Base-by-base conservation (phyloP, 257 asterid species). In the Verbena officinalis region DNA sequence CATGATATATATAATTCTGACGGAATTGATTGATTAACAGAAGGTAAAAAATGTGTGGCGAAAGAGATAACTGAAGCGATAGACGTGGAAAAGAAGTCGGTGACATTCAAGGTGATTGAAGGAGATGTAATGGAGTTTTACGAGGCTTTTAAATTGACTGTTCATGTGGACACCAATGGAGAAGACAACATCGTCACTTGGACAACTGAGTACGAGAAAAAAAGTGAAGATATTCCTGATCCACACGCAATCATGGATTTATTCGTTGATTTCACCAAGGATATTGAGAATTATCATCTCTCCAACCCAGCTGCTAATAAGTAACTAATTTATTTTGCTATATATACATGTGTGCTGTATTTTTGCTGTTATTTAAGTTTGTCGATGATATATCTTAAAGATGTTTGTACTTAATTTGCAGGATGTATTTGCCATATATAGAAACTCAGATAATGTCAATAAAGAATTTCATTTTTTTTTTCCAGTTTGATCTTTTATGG, bases 71-170 rank as follows among this genome's bases (percentile, higher is more conserved):
- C 78, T 9, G 82, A 75, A 59, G 73, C 78, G 4, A 38, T 75
- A 6, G 80, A 75, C 7, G 82, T 70, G 23, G 75, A 63, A 34
- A 78, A 81, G 7, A 75, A 78, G 45, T 73, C 78, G n/a, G 31
- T 73, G 27, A 73, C 63, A 7, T 75, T 57, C 70, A 73, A 73
- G 59, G 44, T 75, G 46, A 39, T 73, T 12, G 87, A 68, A 72
- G 87, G 87, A 34, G 81, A 76, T 57, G 43, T 76, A 0, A 20
- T 77, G 80, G 76, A 82, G 62, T 19, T 77, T 4, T 82, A 82
- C 73, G 77, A 74, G 51, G 20, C 51, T 22, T 43, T 82, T 48
- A 48, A 58, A 8, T 0, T 24, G 5, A 69, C 13, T 19, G 73
- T 75, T 24, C 76, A 65, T 19, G 77, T 79, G 4, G 83, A 64